Conservation (phyloP, 768 basidiomycete genomes). For the Sistotremastrum niveocremeum region DNA sequence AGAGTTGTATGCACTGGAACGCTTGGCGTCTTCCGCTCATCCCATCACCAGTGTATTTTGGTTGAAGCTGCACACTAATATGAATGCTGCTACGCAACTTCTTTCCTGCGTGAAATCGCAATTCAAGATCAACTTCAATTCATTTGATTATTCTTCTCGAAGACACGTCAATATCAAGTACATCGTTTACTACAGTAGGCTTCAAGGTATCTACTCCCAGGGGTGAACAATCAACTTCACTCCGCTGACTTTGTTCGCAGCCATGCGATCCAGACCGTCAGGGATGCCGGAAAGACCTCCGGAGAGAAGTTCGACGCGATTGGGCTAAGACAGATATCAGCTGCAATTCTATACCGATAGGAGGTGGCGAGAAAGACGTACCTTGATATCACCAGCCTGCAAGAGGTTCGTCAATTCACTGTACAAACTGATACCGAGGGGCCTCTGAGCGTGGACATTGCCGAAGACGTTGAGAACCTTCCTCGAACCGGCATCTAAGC, state of each 20-base stretch:
- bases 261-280: constrained; percentile 23
- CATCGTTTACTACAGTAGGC: too few relatives aligned
- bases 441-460: constrained; percentile 7
- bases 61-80: too few relatives aligned
- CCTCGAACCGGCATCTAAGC: neutral
- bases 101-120: too few relatives aligned
- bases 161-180: too few relatives aligned
- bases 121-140: too few relatives aligned
- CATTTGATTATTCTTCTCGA: too few relatives aligned
- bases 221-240: constrained; percentile 30
- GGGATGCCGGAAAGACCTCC: constrained; percentile 26
- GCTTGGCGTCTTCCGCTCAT: too few relatives aligned
- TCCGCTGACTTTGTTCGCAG: constrained; percentile 26
- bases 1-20: too few relatives aligned
- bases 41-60: too few relatives aligned
- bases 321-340: constrained; percentile 17
- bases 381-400: constrained; percentile 19
- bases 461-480: neutral
- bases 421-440: constrained; percentile 20
- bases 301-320: constrained; percentile 27
- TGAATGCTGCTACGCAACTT: too few relatives aligned
- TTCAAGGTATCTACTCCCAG: constrained; percentile 12
- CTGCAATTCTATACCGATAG: too few relatives aligned
- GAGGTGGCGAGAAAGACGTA: constrained; percentile 5
- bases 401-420: constrained; percentile 15